phyloP scores from a whole-genome alignment of 2,329 filamentous ascomycete species.

The Cladophialophora chaetospira region DNA sequence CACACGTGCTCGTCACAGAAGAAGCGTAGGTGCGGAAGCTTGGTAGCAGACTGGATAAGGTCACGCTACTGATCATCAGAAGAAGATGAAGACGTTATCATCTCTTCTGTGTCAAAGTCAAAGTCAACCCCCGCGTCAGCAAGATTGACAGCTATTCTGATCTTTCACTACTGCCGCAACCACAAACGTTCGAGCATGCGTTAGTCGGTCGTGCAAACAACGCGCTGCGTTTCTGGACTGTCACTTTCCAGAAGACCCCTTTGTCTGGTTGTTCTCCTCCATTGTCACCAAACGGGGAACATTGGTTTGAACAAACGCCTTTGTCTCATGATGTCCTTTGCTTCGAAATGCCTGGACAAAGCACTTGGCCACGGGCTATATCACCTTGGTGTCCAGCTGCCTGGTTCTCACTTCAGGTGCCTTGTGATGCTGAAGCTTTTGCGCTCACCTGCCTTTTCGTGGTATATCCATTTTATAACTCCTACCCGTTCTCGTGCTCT shows the following conservation, averaged over 20 bases:
- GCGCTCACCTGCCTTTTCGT: not conserved
- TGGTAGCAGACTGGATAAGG: too few relatives aligned
- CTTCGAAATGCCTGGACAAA: not conserved
- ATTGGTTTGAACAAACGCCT: not conserved
- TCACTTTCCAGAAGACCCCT: not conserved
- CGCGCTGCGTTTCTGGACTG: not conserved
- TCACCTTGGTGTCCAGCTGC: not conserved
- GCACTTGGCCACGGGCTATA: not conserved
- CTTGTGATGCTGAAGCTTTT: not conserved
- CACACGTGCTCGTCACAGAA: too few relatives aligned
- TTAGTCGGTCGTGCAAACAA: not conserved
- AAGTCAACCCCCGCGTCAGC: too few relatives aligned
- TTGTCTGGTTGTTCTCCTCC: not conserved
- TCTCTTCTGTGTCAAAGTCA: too few relatives aligned
- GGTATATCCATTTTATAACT: not conserved
- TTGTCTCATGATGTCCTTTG: not conserved
- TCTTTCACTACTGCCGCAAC: too few relatives aligned
- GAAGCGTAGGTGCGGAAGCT: too few relatives aligned
- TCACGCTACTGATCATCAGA: too few relatives aligned
- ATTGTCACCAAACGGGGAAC: not conserved
- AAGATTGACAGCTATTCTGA: too few relatives aligned
- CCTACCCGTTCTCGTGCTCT: not conserved
- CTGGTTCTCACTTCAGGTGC: not conserved
- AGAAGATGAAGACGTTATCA: too few relatives aligned
- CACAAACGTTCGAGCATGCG: too few relatives aligned